Evolutionary conservation across 2,329 filamentous ascomycete species (phyloP), one percentile per base, ranked within the genome.

Genomic region (Xylariales sp.): DNA sequence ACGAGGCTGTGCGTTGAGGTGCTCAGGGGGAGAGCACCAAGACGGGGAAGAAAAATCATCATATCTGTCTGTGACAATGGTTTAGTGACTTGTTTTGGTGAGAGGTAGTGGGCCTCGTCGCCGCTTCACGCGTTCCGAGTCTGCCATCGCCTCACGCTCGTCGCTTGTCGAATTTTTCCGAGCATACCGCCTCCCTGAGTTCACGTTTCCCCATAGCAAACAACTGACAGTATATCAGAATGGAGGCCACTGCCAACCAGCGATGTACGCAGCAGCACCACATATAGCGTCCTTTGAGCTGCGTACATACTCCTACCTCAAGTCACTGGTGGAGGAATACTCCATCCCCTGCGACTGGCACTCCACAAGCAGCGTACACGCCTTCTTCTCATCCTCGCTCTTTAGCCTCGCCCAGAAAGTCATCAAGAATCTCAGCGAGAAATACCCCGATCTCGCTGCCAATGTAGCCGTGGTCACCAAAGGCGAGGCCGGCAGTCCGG

Each of bases 191-290:
- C n/a, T n/a, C n/a, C n/a, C n/a, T n/a, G n/a, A n/a, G n/a, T n/a
- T n/a, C n/a, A n/a, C n/a, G n/a, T n/a, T n/a, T n/a, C n/a, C n/a
- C n/a, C n/a, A n/a, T n/a, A n/a, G n/a, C n/a, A n/a, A n/a, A n/a
- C n/a, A n/a, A n/a, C n/a, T n/a, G n/a, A n/a, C n/a, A n/a, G n/a
- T n/a, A n/a, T 6, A 19, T 24, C 46, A 82, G 75, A 84, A 83
- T 55, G 81, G 80, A 40, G 81, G 81, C 5, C 86, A 91, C 57
- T 90, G 86, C 59, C 85, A 89, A 51, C 85, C 87, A 1, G 62
- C 80, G 21, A 67, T 87, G 37, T 88, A 86, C 63, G 66, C 70
- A 14, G 67, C 73, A 15, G 60, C 66, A n/a, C 69, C 78, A 18
- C 71, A 78, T 31, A 73, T 88, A 28, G 80, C 78, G 1, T 71